A percentile compares a stretch with the other conserved stretches of the same genome.
phyloP scores from a whole-genome alignment of 305 asterid species.

The Nicotiana rustica region DNA sequence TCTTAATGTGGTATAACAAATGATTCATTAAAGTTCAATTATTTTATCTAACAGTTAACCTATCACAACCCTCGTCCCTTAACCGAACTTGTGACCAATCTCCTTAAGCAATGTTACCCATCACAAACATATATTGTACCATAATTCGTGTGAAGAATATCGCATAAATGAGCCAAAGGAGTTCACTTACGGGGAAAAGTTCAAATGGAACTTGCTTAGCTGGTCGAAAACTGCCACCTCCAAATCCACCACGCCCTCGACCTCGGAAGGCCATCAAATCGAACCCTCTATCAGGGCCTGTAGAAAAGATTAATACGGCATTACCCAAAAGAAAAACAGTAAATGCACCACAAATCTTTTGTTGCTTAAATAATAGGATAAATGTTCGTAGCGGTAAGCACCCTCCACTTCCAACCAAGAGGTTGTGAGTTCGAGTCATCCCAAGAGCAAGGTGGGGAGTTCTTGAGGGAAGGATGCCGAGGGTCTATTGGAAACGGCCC shows the following conservation, averaged over 20 bases:
- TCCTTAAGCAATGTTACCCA: neutral
- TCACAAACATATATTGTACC: neutral
- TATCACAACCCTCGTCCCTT: neutral
- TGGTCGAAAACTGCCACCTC: slow-evolving; percentile 35
- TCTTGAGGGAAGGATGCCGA: no score
- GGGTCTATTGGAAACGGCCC: no score
- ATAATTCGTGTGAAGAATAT: neutral
- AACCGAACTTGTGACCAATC: neutral
- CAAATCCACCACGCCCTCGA: slow-evolving; percentile 60
- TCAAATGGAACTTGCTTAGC: slow-evolving; percentile 52
- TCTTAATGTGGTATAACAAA: neutral
- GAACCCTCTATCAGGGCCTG: slow-evolving; percentile 1
- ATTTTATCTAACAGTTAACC: slow-evolving; percentile 4
- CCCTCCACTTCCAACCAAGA: no score
- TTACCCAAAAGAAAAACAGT: no score
- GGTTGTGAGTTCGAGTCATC: no score
- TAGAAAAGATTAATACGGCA: neutral
- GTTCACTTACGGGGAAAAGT: neutral
- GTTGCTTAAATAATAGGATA: no score
- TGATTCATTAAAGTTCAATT: neutral
- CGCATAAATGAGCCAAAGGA: neutral
- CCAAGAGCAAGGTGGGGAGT: no score
- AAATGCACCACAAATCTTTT: no score
- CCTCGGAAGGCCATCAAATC: slow-evolving; percentile 60
- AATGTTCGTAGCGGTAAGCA: no score